phyloP scores from a whole-genome alignment of 805 yeast genomes.

The Ogataea paraovalis region DNA sequence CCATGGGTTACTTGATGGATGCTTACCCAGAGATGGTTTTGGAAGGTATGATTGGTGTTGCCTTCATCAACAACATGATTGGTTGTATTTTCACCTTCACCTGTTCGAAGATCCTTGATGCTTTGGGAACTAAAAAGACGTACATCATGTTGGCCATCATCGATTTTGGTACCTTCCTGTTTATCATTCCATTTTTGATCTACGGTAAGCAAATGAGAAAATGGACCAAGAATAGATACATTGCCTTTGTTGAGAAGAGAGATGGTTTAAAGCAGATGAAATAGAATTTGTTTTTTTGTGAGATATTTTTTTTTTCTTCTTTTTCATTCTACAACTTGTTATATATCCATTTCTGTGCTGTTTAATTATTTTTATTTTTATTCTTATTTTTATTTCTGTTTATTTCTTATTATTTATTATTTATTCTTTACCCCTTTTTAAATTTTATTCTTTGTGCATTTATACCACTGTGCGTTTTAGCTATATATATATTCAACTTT shows the following conservation, averaged over 20 bases:
- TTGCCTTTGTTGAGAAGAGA: constrained; percentile 49
- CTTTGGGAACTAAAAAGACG: constrained; percentile 53
- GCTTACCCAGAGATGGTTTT: constrained; percentile 65
- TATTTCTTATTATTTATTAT: too few relatives aligned
- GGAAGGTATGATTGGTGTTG: constrained; percentile 69
- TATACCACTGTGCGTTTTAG: too few relatives aligned
- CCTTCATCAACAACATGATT: constrained; percentile 58
- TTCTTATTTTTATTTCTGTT: not conserved
- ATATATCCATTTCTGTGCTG: too few relatives aligned
- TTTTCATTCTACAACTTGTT: not conserved
- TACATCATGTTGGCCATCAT: constrained; percentile 59
- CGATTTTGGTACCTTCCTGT: constrained; percentile 48
- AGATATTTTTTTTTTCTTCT: not conserved
- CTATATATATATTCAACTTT: too few relatives aligned
- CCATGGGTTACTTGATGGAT: constrained; percentile 64
- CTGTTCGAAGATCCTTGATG: constrained; percentile 57
- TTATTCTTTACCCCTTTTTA: too few relatives aligned
- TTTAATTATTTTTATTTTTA: not conserved
- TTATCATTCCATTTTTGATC: constrained; percentile 44
- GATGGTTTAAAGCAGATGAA: constrained; percentile 31
- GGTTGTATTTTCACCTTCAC: constrained; percentile 66
- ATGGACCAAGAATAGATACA: constrained; percentile 55
- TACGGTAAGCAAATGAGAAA: constrained; percentile 35
- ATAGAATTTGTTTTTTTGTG: not conserved
- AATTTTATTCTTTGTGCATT: too few relatives aligned